A percentile compares a stretch with the other conserved stretches of the same genome.
These are phyloP conservation scores for Auricularia heimuer DNA, from an alignment of 768 basidiomycete genomes.

Conservation along the genomic window DNA sequence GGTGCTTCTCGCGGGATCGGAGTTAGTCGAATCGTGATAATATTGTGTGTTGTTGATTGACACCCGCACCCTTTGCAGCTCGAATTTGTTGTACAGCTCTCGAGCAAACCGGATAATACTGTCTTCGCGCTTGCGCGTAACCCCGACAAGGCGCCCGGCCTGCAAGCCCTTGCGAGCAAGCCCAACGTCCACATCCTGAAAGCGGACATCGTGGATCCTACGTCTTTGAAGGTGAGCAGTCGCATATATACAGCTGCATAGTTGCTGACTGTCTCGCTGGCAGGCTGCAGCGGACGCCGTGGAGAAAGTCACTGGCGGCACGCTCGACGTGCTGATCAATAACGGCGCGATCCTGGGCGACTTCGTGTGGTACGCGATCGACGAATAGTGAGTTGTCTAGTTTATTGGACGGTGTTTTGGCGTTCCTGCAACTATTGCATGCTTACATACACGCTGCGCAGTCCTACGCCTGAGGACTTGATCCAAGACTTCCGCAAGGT, in stretches of 20 bases:
- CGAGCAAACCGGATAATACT: not conserved
- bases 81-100: not conserved
- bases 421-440: not conserved
- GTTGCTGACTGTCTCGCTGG: not conserved
- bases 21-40: not conserved
- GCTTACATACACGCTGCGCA: too few species aligned
- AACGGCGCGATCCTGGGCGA: slow-evolving; percentile 20
- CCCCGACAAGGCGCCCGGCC: too few species aligned
- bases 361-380: not conserved
- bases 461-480: not conserved
- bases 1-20: too few species aligned
- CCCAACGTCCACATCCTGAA: not conserved
- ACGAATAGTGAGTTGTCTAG: not conserved
- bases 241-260: not conserved
- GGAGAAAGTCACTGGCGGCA: slow-evolving; percentile 15
- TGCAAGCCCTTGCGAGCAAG: not conserved
- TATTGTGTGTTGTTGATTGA: not conserved
- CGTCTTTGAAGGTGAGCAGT: not conserved
- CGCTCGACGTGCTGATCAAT: slow-evolving; percentile 28
- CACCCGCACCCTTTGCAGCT: not conserved
- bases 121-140: not conserved
- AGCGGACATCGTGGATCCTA: not conserved
- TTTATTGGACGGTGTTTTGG: slow-evolving; percentile 4
- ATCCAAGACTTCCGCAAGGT: not conserved
- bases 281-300: slow-evolving; percentile 11